Evolutionary conservation across 73 alveolate genomes (phyloP), one percentile per base, ranked within the genome.

Genomic region (Paraurostyla sp.): DNA sequence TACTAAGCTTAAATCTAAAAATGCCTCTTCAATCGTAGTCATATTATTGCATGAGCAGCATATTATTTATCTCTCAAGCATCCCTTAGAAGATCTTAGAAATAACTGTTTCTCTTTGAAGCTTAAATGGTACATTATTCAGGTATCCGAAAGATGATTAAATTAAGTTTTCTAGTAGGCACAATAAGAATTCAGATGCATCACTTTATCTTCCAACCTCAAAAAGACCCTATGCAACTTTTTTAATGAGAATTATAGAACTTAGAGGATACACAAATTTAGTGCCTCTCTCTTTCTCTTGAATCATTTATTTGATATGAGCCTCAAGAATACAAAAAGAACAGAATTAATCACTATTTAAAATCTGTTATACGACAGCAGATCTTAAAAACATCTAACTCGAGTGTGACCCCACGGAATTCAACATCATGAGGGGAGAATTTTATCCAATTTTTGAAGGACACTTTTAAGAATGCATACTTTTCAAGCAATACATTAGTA

Each of bases 1-100:
- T 75, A 75, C 91, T 20, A 82, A 52, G 20, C 84, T 60, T n/a
- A 82, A 84, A 71, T 82, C 91, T 6, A 82, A 48, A 43, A 82
- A 82, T 23, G 59, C 84, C 42, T 82, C 91, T 29, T 40, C 71
- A 15, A 46, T 43, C 54, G 50, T 75, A 32, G 83, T 82, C 84
- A 82, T 36, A 57, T 36, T 58, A 22, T 36, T 59, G 63, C 91
- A 82, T 4, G 32, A 15, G 30, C 80, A 41, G 62, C 91, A 82
- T 9, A 56, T 60, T 20, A 82, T 59, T 46, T 82, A 23, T 56
- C 83, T 32, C 43, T 82, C 80, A 7, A 82, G 83, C 65, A 33
- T 23, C 27, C 91, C 91, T 18, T 62, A 30, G 49, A 82, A 82
- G 6, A 65, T 60, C 52, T 40, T 58, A 38, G 50, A 56, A n/a